phyloP scores from a whole-genome alignment of 2,329 filamentous ascomycete genomes.

The Ophiocordyceps sinensis region DNA sequence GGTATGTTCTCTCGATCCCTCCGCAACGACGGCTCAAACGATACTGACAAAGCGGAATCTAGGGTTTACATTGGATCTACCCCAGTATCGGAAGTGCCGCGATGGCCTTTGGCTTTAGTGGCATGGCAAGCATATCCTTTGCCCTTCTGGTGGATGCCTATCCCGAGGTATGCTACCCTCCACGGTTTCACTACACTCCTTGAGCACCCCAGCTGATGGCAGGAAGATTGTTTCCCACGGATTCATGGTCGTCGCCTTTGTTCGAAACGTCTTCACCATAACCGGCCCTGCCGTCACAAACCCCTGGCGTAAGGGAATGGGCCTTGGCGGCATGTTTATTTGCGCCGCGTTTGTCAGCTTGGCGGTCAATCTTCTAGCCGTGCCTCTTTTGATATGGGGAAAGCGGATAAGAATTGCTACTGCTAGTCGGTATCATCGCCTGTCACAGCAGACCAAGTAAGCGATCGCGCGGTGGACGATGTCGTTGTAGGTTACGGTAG shows the following conservation, averaged over 20 bases:
- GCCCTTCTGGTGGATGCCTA: not conserved
- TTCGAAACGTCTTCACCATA: not conserved
- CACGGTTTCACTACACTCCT: too few relatives aligned
- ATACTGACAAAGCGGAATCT: too few relatives aligned
- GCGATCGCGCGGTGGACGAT: too few relatives aligned
- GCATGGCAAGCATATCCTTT: not conserved
- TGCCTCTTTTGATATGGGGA: not conserved
- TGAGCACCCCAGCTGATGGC: too few relatives aligned
- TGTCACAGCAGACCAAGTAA: too few relatives aligned
- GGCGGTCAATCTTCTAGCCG: not conserved
- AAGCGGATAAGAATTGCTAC: not conserved
- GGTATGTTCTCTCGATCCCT: constrained; percentile 9
- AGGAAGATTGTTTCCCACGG: not conserved
- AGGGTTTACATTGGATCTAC: constrained; percentile 29
- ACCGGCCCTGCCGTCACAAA: not conserved
- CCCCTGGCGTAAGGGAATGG: not conserved
- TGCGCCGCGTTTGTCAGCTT: not conserved
- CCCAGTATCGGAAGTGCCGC: constrained; percentile 19
- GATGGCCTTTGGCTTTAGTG: not conserved
- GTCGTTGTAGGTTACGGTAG: too few relatives aligned
- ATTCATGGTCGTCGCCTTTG: not conserved
- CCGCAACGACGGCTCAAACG: too few relatives aligned
- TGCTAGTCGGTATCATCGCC: not conserved
- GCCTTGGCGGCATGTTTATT: not conserved
- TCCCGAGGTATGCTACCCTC: not conserved